phyloP scores from a whole-genome alignment of 306 rosid genomes.

The Casuarina glauca region DNA sequence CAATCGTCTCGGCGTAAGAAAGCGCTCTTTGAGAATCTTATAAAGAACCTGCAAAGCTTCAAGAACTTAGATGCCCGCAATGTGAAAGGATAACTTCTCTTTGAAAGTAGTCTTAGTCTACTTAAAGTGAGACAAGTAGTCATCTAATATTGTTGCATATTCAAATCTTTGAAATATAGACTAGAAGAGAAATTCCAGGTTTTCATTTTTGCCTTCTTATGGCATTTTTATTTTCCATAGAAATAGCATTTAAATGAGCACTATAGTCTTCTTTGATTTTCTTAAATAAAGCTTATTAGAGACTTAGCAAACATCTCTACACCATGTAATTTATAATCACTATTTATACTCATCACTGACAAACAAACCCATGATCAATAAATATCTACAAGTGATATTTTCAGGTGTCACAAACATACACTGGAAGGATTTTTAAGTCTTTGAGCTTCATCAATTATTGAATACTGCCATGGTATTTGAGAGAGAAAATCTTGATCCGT shows the following conservation, averaged over 20 bases:
- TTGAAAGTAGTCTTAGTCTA: background rate
- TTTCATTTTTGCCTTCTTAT: background rate
- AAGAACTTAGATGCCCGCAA: conserved; percentile 26
- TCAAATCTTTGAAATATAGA: background rate
- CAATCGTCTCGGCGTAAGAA: conserved; percentile 83
- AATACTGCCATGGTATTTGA: conserved; percentile 92
- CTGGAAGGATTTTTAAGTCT: conserved; percentile 91
- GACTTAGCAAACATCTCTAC: background rate
- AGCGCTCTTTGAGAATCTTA: conserved; percentile 67
- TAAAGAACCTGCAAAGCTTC: conserved; percentile 68
- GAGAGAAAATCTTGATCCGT: conserved; percentile 91
- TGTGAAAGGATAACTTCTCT: conserved; percentile 1
- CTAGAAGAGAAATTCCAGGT: background rate
- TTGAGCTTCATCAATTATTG: conserved; percentile 95
- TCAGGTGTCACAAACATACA: conserved; percentile 51
- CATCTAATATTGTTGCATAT: background rate
- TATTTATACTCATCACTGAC: background rate
- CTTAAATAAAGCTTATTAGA: background rate
- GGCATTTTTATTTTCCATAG: background rate
- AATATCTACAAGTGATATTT: conserved; percentile 2
- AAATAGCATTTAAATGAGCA: background rate
- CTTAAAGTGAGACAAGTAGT: background rate
- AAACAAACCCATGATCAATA: background rate
- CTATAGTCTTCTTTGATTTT: background rate
- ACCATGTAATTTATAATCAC: background rate